Evolutionary conservation across 192 early-diverging fungal genomes (phyloP).

Genomic region (Coemansia asiatica): DNA sequence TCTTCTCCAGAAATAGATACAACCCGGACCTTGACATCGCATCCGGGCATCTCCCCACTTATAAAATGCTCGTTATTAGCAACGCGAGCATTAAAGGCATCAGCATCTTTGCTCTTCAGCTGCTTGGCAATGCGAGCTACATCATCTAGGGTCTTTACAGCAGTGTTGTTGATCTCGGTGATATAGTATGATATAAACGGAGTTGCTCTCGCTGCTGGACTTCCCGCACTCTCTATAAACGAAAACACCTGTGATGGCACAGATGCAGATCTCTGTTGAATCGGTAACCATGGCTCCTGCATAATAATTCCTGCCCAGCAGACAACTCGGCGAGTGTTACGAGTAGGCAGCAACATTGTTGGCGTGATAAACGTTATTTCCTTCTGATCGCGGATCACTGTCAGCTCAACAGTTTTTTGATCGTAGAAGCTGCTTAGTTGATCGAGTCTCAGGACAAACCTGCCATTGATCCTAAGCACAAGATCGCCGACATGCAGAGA

Average conservation of each 20-base stretch:
- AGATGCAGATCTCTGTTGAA: slow-evolving; percentile 15
- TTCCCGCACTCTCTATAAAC: slow-evolving; percentile 1
- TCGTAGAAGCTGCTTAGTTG: slow-evolving; percentile 21
- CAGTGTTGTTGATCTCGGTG: slow-evolving; percentile 12
- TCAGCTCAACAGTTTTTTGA: slow-evolving; percentile 14
- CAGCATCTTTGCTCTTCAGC: slow-evolving; percentile 10
- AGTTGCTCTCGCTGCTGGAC: background rate
- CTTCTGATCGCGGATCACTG: slow-evolving; percentile 22
- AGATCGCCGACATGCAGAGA: slow-evolving; percentile 36
- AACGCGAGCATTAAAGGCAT: slow-evolving; percentile 16
- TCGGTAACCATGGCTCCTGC: slow-evolving; percentile 32
- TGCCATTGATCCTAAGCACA: slow-evolving; percentile 19
- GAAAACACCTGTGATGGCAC: slow-evolving; percentile 19
- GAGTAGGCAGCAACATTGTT: background rate
- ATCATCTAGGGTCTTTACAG: slow-evolving; percentile 29
- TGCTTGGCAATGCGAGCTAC: slow-evolving; percentile 10
- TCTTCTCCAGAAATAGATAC: slow-evolving; percentile 17
- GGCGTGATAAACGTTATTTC: slow-evolving; percentile 18
- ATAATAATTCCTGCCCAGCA: slow-evolving; percentile 39
- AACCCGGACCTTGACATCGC: slow-evolving; percentile 24
- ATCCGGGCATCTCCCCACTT: slow-evolving; percentile 29
- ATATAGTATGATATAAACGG: slow-evolving; percentile 10
- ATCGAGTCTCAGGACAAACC: slow-evolving; percentile 12
- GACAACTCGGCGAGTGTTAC: slow-evolving; percentile 16
- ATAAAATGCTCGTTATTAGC: slow-evolving; percentile 6